Base-by-base conservation (phyloP, 768 basidiomycete species). In the Grammothele lineata region DNA sequence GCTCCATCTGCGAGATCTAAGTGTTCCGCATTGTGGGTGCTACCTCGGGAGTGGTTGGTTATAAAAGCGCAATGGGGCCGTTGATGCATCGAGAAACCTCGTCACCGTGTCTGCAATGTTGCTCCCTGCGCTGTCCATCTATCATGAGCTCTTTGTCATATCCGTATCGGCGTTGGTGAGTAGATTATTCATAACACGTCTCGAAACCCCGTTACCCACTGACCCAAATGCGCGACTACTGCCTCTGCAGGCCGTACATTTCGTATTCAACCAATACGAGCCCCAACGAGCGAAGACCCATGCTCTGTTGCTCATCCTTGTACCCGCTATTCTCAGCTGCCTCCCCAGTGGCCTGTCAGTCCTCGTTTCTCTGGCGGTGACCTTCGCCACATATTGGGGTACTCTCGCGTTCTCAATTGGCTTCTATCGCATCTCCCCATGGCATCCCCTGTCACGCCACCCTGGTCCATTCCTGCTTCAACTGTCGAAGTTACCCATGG, bases 381-480 rank as follows among this genome's bases (percentile, higher is more conserved):
- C 57, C 17, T 48, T 47, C 39, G 7, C 25, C 15, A 48, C 43
- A 14, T 58, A 48, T 22, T 54, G 43, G 43, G 19, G 36, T 9
- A 46, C 55, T 5, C 47, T 58, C 11, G 32, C 27, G 9, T 38
- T 34, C 23, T 58, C 55, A 12, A 39, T 58, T n/a, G 11, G 30
- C 23, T 4, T 34, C 4, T 59, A 59, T 40, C 57, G 57, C 5
- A 25, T 56, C n/a, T 54, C 57, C 11, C 57, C 57, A 12, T 52
- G 53, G 45, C 57, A 59, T 30, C 57, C 57, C 22, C 53, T 59
- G 7, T 45, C 55, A 3, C 49, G 40, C 3, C 56, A 54, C 33
- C 57, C 57, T 3, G 57, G 57, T 4, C 60, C 60, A 3, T 5
- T 56, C 15, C 14, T 46, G 5, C 43, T 47, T 40, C 51, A 44